Conservation (phyloP, 345 rosid species). For the Odontarrhena argentea region DNA sequence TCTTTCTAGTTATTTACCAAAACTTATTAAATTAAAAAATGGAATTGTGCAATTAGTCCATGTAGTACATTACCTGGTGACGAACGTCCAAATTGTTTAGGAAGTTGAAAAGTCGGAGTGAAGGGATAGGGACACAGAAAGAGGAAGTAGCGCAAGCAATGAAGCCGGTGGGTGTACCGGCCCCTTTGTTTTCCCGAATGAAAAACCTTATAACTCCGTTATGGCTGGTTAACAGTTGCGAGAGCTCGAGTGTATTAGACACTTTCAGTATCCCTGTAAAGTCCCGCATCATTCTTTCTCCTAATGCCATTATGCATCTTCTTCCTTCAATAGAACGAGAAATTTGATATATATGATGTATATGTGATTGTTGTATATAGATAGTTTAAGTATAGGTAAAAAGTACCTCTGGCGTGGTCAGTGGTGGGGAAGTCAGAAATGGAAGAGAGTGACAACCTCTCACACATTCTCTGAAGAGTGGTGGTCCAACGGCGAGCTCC, state of each 20-base stretch:
- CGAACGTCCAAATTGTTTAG: constrained; percentile 49
- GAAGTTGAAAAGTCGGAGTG: constrained; percentile 48
- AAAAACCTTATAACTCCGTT: constrained; percentile 57
- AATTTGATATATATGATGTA: neutral
- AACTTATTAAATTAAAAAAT: neutral
- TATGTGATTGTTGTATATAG: no score
- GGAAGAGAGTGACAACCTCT: constrained; percentile 48
- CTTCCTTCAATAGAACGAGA: constrained; percentile 36
- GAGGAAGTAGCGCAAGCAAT: constrained; percentile 73
- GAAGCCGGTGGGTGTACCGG: constrained; percentile 60
- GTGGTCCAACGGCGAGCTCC: constrained; percentile 52
- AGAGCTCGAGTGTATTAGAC: constrained; percentile 52
- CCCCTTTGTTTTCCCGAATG: constrained; percentile 42
- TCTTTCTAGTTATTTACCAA: constrained; percentile 4
- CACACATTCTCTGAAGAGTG: constrained; percentile 61
- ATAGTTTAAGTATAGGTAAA: no score
- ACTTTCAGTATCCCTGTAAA: constrained; percentile 53
- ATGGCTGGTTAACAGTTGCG: constrained; percentile 40
- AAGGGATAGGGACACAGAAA: constrained; percentile 66
- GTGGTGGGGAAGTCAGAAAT: constrained; percentile 18
- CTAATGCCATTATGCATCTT: constrained; percentile 53
- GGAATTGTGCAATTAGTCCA: neutral
- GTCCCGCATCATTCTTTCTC: constrained; percentile 66
- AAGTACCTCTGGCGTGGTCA: constrained; percentile 50
- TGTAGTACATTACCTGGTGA: constrained; percentile 46